A percentile compares a stretch with the other conserved stretches of the same genome.
Evolutionary conservation across 129 eudicot genomes (phyloP).

Genomic region (Pseudognaphalium luteoalbum): DNA sequence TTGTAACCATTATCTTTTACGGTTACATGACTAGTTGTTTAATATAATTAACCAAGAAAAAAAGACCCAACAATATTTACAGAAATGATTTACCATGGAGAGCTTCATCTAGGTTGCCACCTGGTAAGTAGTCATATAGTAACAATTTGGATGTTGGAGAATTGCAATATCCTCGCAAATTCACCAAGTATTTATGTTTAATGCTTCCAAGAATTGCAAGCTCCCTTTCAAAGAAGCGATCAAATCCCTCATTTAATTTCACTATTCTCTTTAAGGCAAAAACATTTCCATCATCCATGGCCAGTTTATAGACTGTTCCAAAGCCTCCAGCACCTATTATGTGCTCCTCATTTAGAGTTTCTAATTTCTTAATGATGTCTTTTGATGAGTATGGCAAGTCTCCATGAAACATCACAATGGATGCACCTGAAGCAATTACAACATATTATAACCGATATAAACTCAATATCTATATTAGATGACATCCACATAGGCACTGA

Average conservation of each 20-base stretch:
- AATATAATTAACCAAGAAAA: not conserved
- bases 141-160: constrained; percentile 88
- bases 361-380: constrained; percentile 88
- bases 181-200: constrained; percentile 86
- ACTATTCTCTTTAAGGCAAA: constrained; percentile 92
- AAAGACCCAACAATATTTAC: not conserved
- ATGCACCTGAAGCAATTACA: constrained; percentile 63
- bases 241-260: constrained; percentile 91
- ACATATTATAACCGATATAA: constrained; percentile 5
- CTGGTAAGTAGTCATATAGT: constrained; percentile 81
- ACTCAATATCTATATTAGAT: constrained; percentile 1
- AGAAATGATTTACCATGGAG: constrained; percentile 65
- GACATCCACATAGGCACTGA: not conserved
- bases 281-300: constrained; percentile 94
- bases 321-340: constrained; percentile 95
- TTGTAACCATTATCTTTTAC: constrained; percentile 3
- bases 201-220: constrained; percentile 97
- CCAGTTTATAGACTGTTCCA: constrained; percentile 95
- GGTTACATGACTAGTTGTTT: not conserved
- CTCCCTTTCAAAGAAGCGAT: constrained; percentile 92
- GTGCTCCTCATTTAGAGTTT: constrained; percentile 79
- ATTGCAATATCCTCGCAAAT: constrained; percentile 96
- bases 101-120: constrained; percentile 96
- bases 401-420: constrained; percentile 98
- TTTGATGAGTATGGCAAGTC: constrained; percentile 97